These are phyloP conservation scores for Saturnispora quitensis DNA, from an alignment of 805 yeast species.

Conservation along the genomic window DNA sequence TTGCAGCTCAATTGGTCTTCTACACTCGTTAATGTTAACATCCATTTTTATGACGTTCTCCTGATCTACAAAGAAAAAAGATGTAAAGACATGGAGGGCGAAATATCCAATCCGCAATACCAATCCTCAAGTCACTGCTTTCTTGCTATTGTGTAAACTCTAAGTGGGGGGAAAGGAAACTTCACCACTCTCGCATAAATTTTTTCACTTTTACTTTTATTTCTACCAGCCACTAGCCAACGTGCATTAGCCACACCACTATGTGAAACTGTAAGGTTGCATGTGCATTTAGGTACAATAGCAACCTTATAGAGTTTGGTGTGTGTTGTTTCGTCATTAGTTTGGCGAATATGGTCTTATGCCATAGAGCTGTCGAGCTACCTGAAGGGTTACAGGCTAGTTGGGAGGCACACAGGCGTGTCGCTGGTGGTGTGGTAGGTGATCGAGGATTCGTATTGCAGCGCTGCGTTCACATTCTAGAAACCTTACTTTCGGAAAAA, in stretches of 20 bases:
- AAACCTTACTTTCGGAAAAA: neutral
- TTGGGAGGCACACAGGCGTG: too few relatives aligned
- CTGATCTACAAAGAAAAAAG: neutral
- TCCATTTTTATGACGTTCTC: neutral
- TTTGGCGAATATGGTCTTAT: too few relatives aligned
- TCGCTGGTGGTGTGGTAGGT: too few relatives aligned
- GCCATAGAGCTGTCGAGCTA: too few relatives aligned
- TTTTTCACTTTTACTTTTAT: too few relatives aligned
- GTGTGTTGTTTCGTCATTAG: too few relatives aligned
- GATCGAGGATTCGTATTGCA: too few relatives aligned
- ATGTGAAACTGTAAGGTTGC: neutral
- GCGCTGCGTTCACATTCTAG: neutral
- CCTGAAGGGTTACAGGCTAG: too few relatives aligned
- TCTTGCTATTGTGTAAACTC: neutral
- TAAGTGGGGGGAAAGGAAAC: neutral
- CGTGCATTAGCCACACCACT: neutral
- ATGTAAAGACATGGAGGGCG: neutral
- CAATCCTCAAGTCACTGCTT: too few relatives aligned
- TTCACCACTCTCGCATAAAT: too few relatives aligned
- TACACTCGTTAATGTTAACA: slow-evolving; percentile 11
- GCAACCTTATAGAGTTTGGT: neutral
- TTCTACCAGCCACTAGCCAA: neutral
- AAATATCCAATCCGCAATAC: too few relatives aligned
- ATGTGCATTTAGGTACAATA: neutral
- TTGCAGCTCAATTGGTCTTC: slow-evolving; percentile 21